These are phyloP conservation scores for Penicillium concentricum DNA, from an alignment of 2,329 filamentous ascomycete genomes.

Conservation along the genomic window DNA sequence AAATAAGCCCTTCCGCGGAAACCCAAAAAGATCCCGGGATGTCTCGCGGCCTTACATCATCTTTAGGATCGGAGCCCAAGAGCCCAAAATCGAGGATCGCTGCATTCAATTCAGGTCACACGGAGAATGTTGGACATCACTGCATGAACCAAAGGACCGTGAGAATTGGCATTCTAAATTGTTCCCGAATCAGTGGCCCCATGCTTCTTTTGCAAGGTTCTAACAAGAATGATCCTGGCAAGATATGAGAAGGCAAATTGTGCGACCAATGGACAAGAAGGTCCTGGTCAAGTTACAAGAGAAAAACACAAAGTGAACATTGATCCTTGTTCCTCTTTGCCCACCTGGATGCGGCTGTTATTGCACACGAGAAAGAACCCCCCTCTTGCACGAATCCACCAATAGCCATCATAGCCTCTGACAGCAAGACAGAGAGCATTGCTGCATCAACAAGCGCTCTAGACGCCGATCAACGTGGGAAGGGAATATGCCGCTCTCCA, in stretches of 20 bases:
- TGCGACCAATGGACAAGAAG: conserved; percentile 18
- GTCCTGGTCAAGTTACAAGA: background rate
- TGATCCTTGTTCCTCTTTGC: conserved; percentile 17
- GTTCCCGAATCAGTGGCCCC: conserved; percentile 10
- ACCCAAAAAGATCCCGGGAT: conserved; percentile 1
- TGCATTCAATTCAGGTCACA: conserved; percentile 19
- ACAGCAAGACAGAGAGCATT: conserved; percentile 7
- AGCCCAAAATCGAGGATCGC: conserved; percentile 22
- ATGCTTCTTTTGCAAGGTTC: conserved; percentile 14
- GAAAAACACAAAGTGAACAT: background rate
- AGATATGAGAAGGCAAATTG: conserved; percentile 14
- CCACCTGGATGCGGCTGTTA: conserved; percentile 21
- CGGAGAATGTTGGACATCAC: conserved; percentile 34
- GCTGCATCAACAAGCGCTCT: conserved; percentile 33
- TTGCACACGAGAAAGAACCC: conserved; percentile 9
- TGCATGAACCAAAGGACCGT: conserved; percentile 31
- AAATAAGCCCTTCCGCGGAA: background rate
- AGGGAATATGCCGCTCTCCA: conserved; percentile 10
- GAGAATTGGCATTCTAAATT: conserved; percentile 13
- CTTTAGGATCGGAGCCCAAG: conserved; percentile 8
- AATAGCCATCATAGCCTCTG: conserved; percentile 11
- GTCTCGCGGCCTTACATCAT: conserved; percentile 21
- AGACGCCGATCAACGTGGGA: conserved; percentile 28
- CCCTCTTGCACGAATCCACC: conserved; percentile 14
- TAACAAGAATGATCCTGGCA: conserved; percentile 18